Percentiles rank a stretch among this genome's conserved stretches.
Evolutionary conservation across 2,329 filamentous ascomycete genomes (phyloP).

Genomic region (Apiospora aurea): DNA sequence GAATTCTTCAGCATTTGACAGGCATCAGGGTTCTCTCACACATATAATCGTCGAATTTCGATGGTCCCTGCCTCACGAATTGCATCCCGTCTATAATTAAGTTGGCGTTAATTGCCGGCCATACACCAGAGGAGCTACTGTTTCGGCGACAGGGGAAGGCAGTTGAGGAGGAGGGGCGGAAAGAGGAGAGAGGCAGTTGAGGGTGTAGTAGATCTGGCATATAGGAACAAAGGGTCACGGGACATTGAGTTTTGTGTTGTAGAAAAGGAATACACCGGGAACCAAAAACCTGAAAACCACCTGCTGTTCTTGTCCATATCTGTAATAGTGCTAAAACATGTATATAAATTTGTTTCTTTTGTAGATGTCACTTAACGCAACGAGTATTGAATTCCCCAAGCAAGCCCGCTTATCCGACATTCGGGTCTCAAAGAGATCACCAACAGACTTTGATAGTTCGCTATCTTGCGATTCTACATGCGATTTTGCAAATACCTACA

Average conservation of each 20-base stretch:
- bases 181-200: not conserved
- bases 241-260: constrained; percentile 25
- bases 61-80: constrained; percentile 36
- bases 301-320: constrained; percentile 1
- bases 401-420: not conserved
- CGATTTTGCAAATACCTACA: too few species aligned
- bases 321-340: not conserved
- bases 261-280: constrained; percentile 20
- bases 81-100: constrained; percentile 20
- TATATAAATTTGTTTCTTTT: not conserved
- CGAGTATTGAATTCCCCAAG: not conserved
- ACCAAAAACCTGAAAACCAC: constrained; percentile 19
- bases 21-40: constrained; percentile 35
- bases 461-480: not conserved
- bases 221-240: constrained; percentile 17
- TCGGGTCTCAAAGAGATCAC: too few species aligned
- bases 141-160: constrained; percentile 8
- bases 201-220: constrained; percentile 23
- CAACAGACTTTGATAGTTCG: not conserved
- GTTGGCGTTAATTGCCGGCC: not conserved
- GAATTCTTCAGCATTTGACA: constrained; percentile 39
- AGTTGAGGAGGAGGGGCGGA: constrained; percentile 2
- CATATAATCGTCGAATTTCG: constrained; percentile 30
- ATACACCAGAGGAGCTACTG: constrained; percentile 15
- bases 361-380: not conserved